phyloP scores from a whole-genome alignment of 2,329 filamentous ascomycete species.

The Gliomastix tumulicola region DNA sequence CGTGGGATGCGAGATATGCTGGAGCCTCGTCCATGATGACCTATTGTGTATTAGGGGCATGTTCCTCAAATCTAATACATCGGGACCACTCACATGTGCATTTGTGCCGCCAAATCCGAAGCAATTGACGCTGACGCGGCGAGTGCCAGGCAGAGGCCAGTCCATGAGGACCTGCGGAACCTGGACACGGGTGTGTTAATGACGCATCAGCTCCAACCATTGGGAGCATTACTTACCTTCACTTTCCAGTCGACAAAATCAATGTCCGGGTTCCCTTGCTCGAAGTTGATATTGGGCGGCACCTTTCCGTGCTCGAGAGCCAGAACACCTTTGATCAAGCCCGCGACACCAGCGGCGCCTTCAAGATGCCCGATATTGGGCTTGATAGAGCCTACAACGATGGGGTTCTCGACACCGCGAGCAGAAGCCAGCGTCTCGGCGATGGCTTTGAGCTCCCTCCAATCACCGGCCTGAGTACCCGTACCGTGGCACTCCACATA shows the following conservation, averaged over 20 bases:
- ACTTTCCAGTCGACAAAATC: conserved; percentile 38
- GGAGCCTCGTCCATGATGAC: conserved; percentile 40
- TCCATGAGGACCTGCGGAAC: conserved; percentile 29
- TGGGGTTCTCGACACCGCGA: conserved; percentile 24
- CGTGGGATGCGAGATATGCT: conserved; percentile 26
- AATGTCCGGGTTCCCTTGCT: conserved; percentile 35
- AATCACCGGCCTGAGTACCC: conserved; percentile 50
- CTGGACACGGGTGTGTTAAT: too few species aligned
- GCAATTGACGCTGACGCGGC: conserved; percentile 46
- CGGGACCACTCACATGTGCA: conserved; percentile 45
- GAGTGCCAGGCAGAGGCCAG: conserved; percentile 35
- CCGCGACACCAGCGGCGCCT: conserved; percentile 42
- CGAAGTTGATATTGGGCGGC: conserved; percentile 44
- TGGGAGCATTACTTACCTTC: conserved; percentile 25
- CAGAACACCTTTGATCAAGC: conserved; percentile 45
- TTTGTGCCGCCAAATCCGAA: conserved; percentile 55
- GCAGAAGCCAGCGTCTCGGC: conserved; percentile 31
- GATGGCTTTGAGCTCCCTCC: conserved; percentile 40
- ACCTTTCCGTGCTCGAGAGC: conserved; percentile 43
- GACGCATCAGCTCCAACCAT: too few species aligned
- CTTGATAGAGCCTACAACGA: conserved; percentile 47
- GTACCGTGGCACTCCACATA: conserved; percentile 55
- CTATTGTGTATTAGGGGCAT: too few species aligned
- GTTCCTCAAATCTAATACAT: too few species aligned
- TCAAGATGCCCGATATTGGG: conserved; percentile 49